Base-by-base conservation (phyloP, 495 filamentous ascomycete genomes). In the Terfezia boudieri region DNA sequence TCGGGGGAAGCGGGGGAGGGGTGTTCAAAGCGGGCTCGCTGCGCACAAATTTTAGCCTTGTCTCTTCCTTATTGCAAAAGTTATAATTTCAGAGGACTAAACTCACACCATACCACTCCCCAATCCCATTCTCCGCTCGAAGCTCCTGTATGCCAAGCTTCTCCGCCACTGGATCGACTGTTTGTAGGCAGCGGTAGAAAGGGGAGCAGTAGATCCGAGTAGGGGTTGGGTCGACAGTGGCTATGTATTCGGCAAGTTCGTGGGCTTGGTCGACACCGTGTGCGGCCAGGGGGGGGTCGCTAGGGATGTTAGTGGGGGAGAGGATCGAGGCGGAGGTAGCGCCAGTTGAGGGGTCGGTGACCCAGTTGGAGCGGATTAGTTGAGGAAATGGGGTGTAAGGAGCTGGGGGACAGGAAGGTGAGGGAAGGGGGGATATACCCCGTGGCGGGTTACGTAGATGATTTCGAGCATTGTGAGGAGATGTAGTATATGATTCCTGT, bases 181-280 rank as follows among this genome's bases (percentile, higher is more conserved):
- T 96, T 67, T 95, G 84, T 17, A 96, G 70, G 65, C 90, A 98
- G 53, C 90, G 77, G 67, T 93, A 96, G 63, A 88, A 95, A 12
- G 86, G 85, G 57, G 80, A 85, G 12, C 74, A 80, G 70, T 94
- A 95, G 60, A 95, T 70, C 53, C 77, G 73, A 23, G 87, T 81
- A 52, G 83, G 72, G 37, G 80, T 74, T 10, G 86, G 82, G 22
- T 79, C 65, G 5, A 81, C 62, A 4, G 65, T 65, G n/a, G 66
- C 48, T 23, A 95, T 68, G 49, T 86, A 73, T 4, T 67, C 67
- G 9, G 77, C 84, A 32, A 96, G 76, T 66, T 95, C 79, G 49
- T 78, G 70, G n/a, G 84, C 75, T 68, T 98, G 90, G 11, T 75
- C 72, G 23, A 88, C 82, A 54, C 90, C 90, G 58, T 96, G 77